A percentile compares a stretch with the other conserved stretches of the same genome.
Evolutionary conservation across 2,329 filamentous ascomycete genomes (phyloP).

Genomic region (Ceratocystis albifundus): DNA sequence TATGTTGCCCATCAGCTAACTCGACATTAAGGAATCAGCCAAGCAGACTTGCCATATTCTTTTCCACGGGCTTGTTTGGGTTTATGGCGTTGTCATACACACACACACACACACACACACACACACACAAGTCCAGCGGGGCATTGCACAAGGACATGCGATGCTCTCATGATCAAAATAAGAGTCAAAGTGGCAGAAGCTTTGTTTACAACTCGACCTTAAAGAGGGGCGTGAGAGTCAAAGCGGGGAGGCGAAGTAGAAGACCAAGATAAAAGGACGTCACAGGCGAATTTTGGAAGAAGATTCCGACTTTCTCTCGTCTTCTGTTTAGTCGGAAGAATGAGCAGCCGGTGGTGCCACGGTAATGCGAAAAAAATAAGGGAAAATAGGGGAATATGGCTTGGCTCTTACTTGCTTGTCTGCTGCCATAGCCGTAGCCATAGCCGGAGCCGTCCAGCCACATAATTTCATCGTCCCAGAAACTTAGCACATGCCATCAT

Average conservation of each 20-base stretch:
- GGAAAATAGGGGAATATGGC: not conserved
- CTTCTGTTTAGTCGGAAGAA: not conserved
- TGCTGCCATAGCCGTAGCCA: not conserved
- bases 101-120: not conserved
- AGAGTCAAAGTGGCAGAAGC: slow-evolving; percentile 5
- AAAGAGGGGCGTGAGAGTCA: not conserved
- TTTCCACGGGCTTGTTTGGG: not conserved
- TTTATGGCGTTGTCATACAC: not conserved
- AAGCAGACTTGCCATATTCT: not conserved
- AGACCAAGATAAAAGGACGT: not conserved
- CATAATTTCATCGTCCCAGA: too few relatives aligned
- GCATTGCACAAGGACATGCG: not conserved
- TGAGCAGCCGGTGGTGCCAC: not conserved
- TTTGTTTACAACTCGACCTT: not conserved
- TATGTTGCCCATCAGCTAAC: too few relatives aligned
- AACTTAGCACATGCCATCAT: not conserved
- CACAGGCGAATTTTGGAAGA: not conserved
- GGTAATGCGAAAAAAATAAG: not conserved
- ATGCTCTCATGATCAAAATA: not conserved
- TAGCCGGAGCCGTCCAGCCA: not conserved
- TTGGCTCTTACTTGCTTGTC: not conserved
- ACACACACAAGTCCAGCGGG: not conserved
- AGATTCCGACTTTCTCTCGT: not conserved
- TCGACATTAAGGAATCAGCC: too few relatives aligned
- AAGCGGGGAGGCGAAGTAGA: slow-evolving; percentile 11